A percentile compares a stretch with the other conserved stretches of the same genome.
phyloP scores from a whole-genome alignment of 2,329 filamentous ascomycete genomes.

The Penicillium sp. region DNA sequence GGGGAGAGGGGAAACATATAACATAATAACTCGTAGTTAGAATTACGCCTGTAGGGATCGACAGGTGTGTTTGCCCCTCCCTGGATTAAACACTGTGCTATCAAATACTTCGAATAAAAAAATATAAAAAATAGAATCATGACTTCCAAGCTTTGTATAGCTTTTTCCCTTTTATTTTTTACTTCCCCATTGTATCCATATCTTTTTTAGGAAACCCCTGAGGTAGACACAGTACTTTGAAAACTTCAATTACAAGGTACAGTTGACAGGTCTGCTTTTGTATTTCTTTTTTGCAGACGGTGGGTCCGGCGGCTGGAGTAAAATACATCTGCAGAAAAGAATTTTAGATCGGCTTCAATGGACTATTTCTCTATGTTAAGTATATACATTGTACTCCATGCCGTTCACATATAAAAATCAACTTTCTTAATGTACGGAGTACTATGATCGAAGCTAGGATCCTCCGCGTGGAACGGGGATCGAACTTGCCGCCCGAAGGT shows the following conservation, averaged over 20 bases:
- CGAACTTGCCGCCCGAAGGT: slow-evolving; percentile 12
- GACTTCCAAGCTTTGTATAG: too few relatives aligned
- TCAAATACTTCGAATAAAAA: background rate
- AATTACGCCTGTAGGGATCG: slow-evolving; percentile 14
- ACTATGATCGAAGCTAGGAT: slow-evolving; percentile 13
- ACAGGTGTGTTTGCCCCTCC: slow-evolving; percentile 25
- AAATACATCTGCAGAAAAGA: slow-evolving; percentile 3
- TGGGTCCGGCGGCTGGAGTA: slow-evolving; percentile 10
- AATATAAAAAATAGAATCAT: background rate
- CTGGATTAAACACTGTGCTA: slow-evolving; percentile 10
- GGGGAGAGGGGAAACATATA: background rate
- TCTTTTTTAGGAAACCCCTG: background rate
- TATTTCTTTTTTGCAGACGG: slow-evolving; percentile 4
- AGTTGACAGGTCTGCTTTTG: slow-evolving; percentile 33
- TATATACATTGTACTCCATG: too few relatives aligned
- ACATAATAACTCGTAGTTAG: background rate
- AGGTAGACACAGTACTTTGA: background rate
- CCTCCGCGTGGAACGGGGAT: slow-evolving; percentile 15
- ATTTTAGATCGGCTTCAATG: too few relatives aligned
- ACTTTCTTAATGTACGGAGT: background rate
- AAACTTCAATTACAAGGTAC: background rate
- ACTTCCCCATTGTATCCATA: background rate
- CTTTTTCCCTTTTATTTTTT: background rate
- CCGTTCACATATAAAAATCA: too few relatives aligned
- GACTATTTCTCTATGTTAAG: too few relatives aligned